Percentiles rank a stretch among this genome's conserved stretches.
These are phyloP conservation scores for Inonotus obliquus DNA, from an alignment of 1,284 basidiomycete species.

Conservation along the genomic window DNA sequence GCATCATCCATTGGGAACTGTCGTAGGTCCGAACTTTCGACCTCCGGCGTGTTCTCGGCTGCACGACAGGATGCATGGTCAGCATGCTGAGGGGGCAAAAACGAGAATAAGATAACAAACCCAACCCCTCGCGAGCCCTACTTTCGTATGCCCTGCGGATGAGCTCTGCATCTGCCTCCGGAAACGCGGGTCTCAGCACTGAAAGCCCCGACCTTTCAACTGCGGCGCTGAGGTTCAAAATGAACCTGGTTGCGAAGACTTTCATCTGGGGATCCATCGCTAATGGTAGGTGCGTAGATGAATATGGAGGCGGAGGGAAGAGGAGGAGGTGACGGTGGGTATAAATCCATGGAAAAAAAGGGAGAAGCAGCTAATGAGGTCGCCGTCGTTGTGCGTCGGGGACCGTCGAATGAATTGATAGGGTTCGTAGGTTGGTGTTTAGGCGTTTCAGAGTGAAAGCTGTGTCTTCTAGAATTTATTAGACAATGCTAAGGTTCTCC, in stretches of 20 bases:
- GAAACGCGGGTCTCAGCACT: neutral
- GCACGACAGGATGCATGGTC: neutral
- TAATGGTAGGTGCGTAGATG: neutral
- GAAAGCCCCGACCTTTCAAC: neutral
- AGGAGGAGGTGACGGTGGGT: neutral
- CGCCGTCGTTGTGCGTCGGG: neutral
- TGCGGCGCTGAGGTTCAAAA: neutral
- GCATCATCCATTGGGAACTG: too few relatives aligned
- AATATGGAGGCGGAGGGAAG: neutral
- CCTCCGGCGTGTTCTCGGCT: too few relatives aligned
- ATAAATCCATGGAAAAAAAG: neutral
- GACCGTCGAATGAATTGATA: neutral
- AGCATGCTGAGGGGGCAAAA: neutral
- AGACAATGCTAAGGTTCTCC: neutral
- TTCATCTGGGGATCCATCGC: neutral
- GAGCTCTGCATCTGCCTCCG: neutral
- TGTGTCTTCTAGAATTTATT: neutral
- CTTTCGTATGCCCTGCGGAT: neutral
- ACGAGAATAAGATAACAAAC: neutral
- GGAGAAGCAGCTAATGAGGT: neutral
- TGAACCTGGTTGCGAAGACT: neutral
- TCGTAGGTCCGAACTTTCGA: too few relatives aligned
- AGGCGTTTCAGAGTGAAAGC: neutral
- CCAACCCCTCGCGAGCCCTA: neutral
- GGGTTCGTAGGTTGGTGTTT: neutral